Evolutionary conservation across 108 stramenopile species (phyloP).

Genomic region (Cyclotella distinguenda): DNA sequence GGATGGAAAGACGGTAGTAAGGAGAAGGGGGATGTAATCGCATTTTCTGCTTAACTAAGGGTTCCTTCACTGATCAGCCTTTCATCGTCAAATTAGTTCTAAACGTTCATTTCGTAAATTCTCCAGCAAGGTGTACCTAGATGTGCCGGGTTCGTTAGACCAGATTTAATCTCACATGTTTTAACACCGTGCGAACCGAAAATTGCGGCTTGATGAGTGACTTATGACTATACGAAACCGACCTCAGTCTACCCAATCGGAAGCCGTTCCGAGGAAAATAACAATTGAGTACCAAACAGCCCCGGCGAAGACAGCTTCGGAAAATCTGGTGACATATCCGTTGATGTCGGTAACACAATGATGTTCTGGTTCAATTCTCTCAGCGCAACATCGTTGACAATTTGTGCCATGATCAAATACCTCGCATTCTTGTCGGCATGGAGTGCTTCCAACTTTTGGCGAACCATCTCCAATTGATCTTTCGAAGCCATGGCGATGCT

Average conservation of each 20-base stretch:
- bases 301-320: constrained; percentile 36
- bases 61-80: too few relatives aligned
- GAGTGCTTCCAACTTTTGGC: constrained; percentile 59
- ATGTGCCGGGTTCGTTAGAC: too few relatives aligned
- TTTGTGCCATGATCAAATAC: constrained; percentile 69
- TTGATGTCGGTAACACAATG: constrained; percentile 22
- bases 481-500: constrained; percentile 69
- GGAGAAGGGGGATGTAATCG: too few relatives aligned
- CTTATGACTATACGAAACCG: too few relatives aligned
- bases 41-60: too few relatives aligned
- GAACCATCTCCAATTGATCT: constrained; percentile 54
- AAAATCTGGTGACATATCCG: constrained; percentile 24
- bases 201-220: too few relatives aligned
- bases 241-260: constrained; percentile 33
- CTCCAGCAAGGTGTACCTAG: too few relatives aligned
- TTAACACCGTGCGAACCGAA: too few relatives aligned
- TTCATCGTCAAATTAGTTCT: too few relatives aligned
- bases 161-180: too few relatives aligned
- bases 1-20: too few relatives aligned
- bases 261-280: constrained; percentile 29
- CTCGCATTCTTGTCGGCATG: constrained; percentile 55
- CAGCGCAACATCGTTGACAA: constrained; percentile 77
- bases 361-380: constrained; percentile 75
- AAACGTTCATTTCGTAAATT: too few relatives aligned
- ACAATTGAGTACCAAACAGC: constrained; percentile 42